Conservation (phyloP, 768 basidiomycete species). For the Termitomyces sp. region DNA sequence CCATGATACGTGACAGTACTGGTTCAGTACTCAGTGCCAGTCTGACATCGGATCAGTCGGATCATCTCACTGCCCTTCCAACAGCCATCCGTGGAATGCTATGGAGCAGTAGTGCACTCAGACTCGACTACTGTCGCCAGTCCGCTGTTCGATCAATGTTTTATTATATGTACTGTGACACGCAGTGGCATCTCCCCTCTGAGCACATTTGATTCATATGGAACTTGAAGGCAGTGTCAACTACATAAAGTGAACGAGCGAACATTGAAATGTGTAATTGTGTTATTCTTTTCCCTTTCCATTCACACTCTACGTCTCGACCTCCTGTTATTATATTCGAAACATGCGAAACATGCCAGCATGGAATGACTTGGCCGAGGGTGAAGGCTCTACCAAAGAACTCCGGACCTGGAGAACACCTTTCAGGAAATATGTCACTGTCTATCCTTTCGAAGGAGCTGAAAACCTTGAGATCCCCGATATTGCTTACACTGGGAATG, state of each 20-base stretch:
- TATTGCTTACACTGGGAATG: slow-evolving; percentile 1
- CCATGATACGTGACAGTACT: background rate
- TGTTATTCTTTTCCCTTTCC: background rate
- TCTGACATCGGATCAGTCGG: background rate
- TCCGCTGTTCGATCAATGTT: background rate
- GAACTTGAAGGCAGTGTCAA: background rate
- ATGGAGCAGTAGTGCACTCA: too few relatives aligned
- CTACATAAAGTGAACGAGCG: background rate
- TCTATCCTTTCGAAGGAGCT: background rate
- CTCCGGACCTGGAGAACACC: background rate
- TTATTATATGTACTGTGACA: background rate
- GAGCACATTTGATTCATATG: too few relatives aligned
- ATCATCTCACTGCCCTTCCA: background rate
- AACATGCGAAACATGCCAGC: background rate
- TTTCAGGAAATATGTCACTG: background rate
- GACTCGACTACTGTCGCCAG: too few relatives aligned
- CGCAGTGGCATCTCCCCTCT: too few relatives aligned
- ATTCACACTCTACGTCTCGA: background rate
- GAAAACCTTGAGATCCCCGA: background rate
- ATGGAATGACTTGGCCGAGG: background rate
- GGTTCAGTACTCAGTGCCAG: background rate
- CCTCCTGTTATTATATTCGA: too few relatives aligned
- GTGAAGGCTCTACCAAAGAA: background rate
- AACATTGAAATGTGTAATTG: background rate
- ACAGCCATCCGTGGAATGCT: too few relatives aligned